A percentile compares a stretch with the other conserved stretches of the same genome.
Evolutionary conservation across 2,329 filamentous ascomycete genomes (phyloP).

Genomic region (Fusarium sp.): DNA sequence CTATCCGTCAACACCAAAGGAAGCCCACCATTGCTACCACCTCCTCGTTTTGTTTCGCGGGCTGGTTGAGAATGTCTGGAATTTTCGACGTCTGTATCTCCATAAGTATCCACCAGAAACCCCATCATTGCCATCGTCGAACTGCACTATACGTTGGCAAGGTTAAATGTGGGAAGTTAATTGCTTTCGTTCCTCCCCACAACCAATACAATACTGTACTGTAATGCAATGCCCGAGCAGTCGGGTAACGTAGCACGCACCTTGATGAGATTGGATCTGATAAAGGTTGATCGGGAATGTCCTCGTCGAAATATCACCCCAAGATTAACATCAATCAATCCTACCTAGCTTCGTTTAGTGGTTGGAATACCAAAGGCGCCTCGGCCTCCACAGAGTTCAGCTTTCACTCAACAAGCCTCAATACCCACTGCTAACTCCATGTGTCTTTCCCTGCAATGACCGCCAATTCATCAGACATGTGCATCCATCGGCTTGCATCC

Average conservation of each 20-base stretch:
- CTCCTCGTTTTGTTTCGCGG: conserved; percentile 26
- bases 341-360: neutral
- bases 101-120: conserved; percentile 26
- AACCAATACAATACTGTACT: neutral
- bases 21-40: conserved; percentile 24
- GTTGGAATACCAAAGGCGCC: neutral
- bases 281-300: neutral
- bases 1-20: conserved; percentile 20
- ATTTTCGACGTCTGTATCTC: conserved; percentile 4
- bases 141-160: neutral
- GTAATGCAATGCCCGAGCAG: neutral
- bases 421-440: neutral
- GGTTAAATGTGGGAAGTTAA: neutral
- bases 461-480: conserved; percentile 15
- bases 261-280: neutral
- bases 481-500: conserved; percentile 25
- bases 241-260: neutral
- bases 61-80: conserved; percentile 19
- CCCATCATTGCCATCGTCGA: conserved; percentile 24
- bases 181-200: neutral
- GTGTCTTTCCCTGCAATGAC: conserved; percentile 2
- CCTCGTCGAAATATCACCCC: neutral
- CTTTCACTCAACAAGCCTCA: conserved; percentile 27
- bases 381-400: conserved; percentile 17
- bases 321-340: neutral